These are phyloP conservation scores for Pyrenochaeta sp. DNA, from an alignment of 2,329 filamentous ascomycete genomes.

Conservation along the genomic window DNA sequence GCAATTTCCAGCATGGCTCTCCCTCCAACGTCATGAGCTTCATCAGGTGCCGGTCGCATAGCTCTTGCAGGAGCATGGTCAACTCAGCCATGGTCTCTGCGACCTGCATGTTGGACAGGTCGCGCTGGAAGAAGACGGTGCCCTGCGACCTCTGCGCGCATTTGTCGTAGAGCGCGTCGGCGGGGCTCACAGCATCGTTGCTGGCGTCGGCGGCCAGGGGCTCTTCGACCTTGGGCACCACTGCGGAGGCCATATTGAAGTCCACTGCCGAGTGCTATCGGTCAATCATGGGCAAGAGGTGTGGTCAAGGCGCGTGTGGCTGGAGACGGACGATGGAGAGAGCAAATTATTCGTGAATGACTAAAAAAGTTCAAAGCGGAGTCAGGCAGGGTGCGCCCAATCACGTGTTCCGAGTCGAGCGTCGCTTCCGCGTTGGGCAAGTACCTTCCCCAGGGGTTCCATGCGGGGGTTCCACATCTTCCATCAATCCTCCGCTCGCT, in stretches of 20 bases:
- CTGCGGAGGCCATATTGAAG: constrained; percentile 33
- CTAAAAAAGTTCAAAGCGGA: constrained; percentile 1
- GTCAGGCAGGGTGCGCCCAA: background rate
- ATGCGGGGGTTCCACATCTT: background rate
- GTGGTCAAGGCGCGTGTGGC: constrained; percentile 7
- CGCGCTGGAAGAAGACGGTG: constrained; percentile 52
- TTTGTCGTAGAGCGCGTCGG: constrained; percentile 49
- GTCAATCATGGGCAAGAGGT: constrained; percentile 30
- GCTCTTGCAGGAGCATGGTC: constrained; percentile 40
- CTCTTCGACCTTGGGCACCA: constrained; percentile 31
- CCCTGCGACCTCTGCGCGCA: constrained; percentile 44
- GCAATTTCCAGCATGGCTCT: constrained; percentile 48
- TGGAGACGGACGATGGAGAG: constrained; percentile 2
- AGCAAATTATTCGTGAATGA: background rate
- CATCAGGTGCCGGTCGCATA: constrained; percentile 48
- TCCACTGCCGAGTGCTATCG: constrained; percentile 16
- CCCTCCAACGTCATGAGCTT: constrained; percentile 48
- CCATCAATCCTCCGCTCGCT: constrained; percentile 2
- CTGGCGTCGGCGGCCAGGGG: constrained; percentile 8
- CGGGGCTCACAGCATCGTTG: constrained; percentile 26
- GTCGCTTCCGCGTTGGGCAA: background rate
- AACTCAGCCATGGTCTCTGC: constrained; percentile 46
- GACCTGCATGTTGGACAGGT: constrained; percentile 48
- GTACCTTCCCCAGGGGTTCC: background rate
- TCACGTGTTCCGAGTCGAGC: constrained; percentile 6